Conservation (phyloP, 768 basidiomycete genomes). For the Candolleomyces efflorescens region DNA sequence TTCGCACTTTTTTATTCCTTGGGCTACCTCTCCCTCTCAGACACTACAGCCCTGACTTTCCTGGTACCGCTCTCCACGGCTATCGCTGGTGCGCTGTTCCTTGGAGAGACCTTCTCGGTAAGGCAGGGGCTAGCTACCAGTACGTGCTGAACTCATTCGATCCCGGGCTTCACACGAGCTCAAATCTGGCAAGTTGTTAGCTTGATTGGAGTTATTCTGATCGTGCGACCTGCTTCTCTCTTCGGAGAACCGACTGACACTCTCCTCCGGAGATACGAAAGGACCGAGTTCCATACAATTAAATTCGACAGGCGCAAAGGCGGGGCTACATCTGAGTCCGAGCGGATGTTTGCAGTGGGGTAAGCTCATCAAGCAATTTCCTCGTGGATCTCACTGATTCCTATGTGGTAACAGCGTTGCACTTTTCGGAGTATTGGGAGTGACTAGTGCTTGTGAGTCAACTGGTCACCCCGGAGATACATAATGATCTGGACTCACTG, state of each 20-base stretch:
- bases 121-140: conserved; percentile 50
- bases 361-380: conserved; percentile 26
- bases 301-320: too few species aligned
- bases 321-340: too few species aligned
- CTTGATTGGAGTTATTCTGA: conserved; percentile 72
- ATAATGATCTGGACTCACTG: too few species aligned
- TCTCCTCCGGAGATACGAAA: too few species aligned
- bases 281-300: too few species aligned
- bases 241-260: conserved; percentile 44
- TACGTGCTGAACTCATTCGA: conserved; percentile 24
- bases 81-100: conserved; percentile 54
- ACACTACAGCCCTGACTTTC: conserved; percentile 76
- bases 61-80: conserved; percentile 64
- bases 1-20: conserved; percentile 69
- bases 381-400: not conserved
- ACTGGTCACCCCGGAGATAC: too few species aligned
- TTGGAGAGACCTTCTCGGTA: conserved; percentile 54
- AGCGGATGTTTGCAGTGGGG: conserved; percentile 59
- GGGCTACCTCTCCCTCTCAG: conserved; percentile 72
- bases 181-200: conserved; percentile 53
- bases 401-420: conserved; percentile 42
- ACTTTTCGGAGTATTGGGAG: conserved; percentile 60
- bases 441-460: conserved; percentile 73
- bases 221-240: conserved; percentile 72
- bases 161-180: too few species aligned